Base-by-base conservation (phyloP, 306 rosid genomes). In the Prosopis cineraria region DNA sequence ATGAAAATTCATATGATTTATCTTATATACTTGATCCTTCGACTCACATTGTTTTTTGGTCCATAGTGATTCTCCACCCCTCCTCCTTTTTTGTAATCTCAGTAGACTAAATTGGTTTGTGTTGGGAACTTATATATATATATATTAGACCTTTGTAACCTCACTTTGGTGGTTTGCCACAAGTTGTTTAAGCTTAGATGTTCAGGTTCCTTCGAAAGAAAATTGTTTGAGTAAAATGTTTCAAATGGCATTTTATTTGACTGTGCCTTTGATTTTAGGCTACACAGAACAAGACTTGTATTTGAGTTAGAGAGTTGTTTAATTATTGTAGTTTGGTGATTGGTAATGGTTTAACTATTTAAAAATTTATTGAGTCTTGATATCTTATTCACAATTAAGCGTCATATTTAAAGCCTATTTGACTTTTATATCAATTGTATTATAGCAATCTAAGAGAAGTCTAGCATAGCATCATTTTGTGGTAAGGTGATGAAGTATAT, bases 91-190 rank as follows among this genome's bases (percentile, higher is more conserved):
- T 77, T 75, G 73, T 78, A 7, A 84, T 60, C n/a, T 37, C 25
- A 81, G 80, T 87, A 73, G 81, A 58, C 82, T 73, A 44, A 70
- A 81, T 56, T 80, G 73, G 66, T 85, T 65, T 37, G 72, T 19
- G 59, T 52, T 52, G 78, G 80, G 37, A 50, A 80, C 75, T 52
- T 73, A 59, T n/a, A n/a, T n/a, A n/a, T n/a, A n/a, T n/a, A n/a
- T n/a, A n/a, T 20, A 52, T 52, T 52, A 20, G 29, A 7, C 27
- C 25, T 52, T 20, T 20, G 29, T n/a, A n/a, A 52, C 29, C 7
- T 22, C 27, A 52, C 2, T 20, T 20, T 20, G 10, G 5, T n/a
- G 25, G n/a, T 59, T 74, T 45, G 66, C 78, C 64, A 72, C 72
- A 30, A 16, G 74, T 71, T 77, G 22, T 34, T 55, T 71, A 66